Base-by-base conservation (phyloP, 192 early-diverging fungal species). In the Chytriomyces hyalinus region DNA sequence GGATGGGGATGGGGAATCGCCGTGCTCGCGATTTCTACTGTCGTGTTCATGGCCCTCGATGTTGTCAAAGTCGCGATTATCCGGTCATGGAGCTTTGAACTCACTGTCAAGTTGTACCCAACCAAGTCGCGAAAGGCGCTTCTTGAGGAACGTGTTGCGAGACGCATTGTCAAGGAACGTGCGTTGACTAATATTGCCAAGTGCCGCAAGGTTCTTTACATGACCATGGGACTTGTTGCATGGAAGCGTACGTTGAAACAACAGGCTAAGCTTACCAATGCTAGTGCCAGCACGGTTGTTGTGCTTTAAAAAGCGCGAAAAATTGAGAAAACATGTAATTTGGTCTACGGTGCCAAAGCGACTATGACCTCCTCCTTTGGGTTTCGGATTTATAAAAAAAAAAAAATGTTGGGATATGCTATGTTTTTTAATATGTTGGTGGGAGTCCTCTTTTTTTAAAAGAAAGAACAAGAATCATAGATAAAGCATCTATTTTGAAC, bases 51-150 rank as follows among this genome's bases (percentile, higher is more conserved):
- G 72, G 44, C 95, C 64, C 87, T 96, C 6, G 96, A 98, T 80
- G 85, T 93, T 28, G 92, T 98, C 87, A 98, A 98, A 86, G 95
- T 96, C 11, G 81, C 85, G 70, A 82, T 95, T 48, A 93, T 97
- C 88, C 87, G 86, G 53, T 70, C 78, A 67, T 98, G 96, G 95
- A 92, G 85, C 70, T 98, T 95, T 83, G 94, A 95, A 83, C 84
- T 96, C 48, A 96, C 94, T 6, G 95, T 94, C 63, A 92, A 80
- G 65, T 78, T 96, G 68, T 92, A 89, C 88, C 96, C 95, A 6
- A 88, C 92, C 0, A 79, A 76, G 47, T 70, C 79, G n/a, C 89
- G 92, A 74, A 85, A 84, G 53, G 87, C 78, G 17, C 92, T 93
- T 82, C 82, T 96, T 65, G 57, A 70, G 36, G 51, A 47, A 24